Evolutionary conservation across 805 yeast species (phyloP).

Genomic region (Candida pini): DNA sequence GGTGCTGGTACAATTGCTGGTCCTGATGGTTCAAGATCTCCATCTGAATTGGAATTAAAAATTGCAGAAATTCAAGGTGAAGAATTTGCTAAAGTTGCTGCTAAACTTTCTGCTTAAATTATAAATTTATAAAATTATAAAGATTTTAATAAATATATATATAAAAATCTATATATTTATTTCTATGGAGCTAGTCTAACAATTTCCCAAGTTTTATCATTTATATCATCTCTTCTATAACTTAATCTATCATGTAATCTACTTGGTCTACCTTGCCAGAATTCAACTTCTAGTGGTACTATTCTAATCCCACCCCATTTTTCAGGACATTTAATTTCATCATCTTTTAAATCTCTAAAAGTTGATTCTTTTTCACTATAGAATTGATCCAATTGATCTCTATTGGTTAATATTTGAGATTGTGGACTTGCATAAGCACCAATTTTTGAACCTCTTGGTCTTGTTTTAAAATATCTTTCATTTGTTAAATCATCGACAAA

Average conservation of each 20-base stretch:
- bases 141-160: background rate
- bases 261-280: conserved; percentile 94
- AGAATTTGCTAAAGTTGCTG: conserved; percentile 47
- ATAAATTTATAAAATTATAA: background rate
- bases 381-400: conserved; percentile 58
- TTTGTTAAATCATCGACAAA: conserved; percentile 67
- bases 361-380: conserved; percentile 44
- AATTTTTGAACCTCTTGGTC: conserved; percentile 89
- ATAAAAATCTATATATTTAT: background rate
- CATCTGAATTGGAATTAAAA: conserved; percentile 57
- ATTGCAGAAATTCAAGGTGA: conserved; percentile 66
- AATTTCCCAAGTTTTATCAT: conserved; percentile 52
- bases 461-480: conserved; percentile 70
- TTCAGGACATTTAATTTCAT: conserved; percentile 82
- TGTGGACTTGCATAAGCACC: conserved; percentile 99
- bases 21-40: conserved; percentile 69
- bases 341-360: conserved; percentile 49
- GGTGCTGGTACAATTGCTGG: conserved; percentile 84
- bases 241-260: conserved; percentile 87
- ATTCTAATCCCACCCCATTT: conserved; percentile 94
- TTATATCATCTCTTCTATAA: conserved; percentile 49
- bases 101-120: conserved; percentile 2
- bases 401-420: conserved; percentile 48
- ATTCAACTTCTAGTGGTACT: conserved; percentile 85
- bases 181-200: conserved; percentile 63